A percentile compares a stretch with the other conserved stretches of the same genome.
Evolutionary conservation across 345 rosid species (phyloP).

Genomic region (Camelina neglecta): DNA sequence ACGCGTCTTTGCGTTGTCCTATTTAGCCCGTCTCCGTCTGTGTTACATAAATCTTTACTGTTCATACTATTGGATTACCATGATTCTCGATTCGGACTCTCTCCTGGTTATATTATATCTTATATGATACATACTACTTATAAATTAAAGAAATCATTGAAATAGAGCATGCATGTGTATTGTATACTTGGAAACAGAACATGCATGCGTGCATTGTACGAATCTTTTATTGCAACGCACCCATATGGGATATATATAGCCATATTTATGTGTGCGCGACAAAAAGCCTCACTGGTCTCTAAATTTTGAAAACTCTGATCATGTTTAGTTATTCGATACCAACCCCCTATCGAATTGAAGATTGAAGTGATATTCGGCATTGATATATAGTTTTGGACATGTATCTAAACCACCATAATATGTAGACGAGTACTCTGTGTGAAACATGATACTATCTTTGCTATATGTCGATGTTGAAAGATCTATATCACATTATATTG

Average conservation of each 20-base stretch:
- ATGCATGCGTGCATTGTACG: neutral
- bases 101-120: neutral
- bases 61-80: no score
- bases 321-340: neutral
- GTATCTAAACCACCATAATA: neutral
- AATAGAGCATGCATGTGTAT: neutral
- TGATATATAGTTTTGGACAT: neutral
- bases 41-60: neutral
- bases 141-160: neutral
- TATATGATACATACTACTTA: neutral
- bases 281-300: neutral
- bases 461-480: neutral
- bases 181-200: neutral
- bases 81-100: no score
- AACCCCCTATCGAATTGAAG: neutral
- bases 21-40: neutral
- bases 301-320: neutral
- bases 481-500: neutral
- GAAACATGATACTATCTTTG: constrained; percentile 2
- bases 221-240: neutral
- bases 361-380: constrained; percentile 2
- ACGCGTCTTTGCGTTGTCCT: neutral
- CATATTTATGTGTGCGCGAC: neutral
- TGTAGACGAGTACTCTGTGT: neutral
- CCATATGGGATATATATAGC: neutral